A percentile compares a stretch with the other conserved stretches of the same genome.
These are phyloP conservation scores for Coemansia sp. DNA, from an alignment of 192 early-diverging fungal species.

Conservation along the genomic window DNA sequence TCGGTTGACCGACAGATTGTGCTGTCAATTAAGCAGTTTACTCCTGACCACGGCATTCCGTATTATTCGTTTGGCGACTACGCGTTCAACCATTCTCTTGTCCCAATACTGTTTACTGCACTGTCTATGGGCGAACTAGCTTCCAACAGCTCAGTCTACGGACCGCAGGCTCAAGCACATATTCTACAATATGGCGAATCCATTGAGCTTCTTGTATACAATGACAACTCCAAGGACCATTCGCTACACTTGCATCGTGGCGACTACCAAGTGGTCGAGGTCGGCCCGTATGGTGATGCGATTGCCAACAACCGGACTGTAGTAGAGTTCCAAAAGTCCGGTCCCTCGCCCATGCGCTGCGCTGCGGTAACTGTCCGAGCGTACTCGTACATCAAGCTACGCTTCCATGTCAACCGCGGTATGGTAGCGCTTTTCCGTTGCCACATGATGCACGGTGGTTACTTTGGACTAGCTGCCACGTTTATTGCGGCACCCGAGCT, in stretches of 20 bases:
- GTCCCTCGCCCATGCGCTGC: slow-evolving; percentile 57
- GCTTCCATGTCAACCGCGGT: not conserved
- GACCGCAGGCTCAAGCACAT: slow-evolving; percentile 6
- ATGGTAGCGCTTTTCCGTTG: not conserved
- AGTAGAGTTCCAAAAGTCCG: slow-evolving; percentile 34
- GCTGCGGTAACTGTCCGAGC: not conserved
- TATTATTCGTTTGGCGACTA: not conserved
- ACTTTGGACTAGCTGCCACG: not conserved
- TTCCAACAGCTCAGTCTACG: not conserved
- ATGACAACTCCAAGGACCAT: slow-evolving; percentile 9
- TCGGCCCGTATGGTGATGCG: slow-evolving; percentile 7
- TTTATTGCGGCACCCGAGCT: slow-evolving; percentile 4
- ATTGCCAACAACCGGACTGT: not conserved
- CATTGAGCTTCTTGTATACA: slow-evolving; percentile 6
- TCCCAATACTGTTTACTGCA: slow-evolving; percentile 9
- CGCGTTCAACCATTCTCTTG: not conserved
- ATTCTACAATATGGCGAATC: slow-evolving; percentile 1
- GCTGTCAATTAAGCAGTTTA: not conserved
- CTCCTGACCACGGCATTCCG: not conserved
- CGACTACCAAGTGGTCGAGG: slow-evolving; percentile 18
- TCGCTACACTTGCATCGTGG: slow-evolving; percentile 13
- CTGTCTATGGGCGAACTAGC: slow-evolving; percentile 5
- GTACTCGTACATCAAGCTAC: slow-evolving; percentile 6
- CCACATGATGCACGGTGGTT: not conserved
- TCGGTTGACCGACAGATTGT: not conserved